A percentile compares a stretch with the other conserved stretches of the same genome.
These are phyloP conservation scores for Ceratobasidium theobromae DNA, from an alignment of 1,284 basidiomycete species.

Conservation along the genomic window DNA sequence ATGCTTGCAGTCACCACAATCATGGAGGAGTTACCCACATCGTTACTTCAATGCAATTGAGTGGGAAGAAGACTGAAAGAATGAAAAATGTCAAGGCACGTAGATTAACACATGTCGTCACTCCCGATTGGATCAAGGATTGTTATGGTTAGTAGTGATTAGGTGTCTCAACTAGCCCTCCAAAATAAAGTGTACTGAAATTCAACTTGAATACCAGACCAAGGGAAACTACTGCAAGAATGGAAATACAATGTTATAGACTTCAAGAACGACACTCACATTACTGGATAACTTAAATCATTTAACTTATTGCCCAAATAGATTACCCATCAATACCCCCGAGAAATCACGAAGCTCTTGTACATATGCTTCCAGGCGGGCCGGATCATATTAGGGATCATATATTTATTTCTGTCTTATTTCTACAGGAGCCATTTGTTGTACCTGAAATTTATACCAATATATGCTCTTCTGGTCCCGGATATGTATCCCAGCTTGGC, in stretches of 20 bases:
- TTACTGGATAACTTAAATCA: slow-evolving; percentile 12
- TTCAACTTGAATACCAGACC: slow-evolving; percentile 5
- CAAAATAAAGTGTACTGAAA: too few species aligned
- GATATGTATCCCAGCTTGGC: slow-evolving; percentile 5
- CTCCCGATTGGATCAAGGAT: slow-evolving; percentile 35
- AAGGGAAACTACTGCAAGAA: slow-evolving; percentile 35
- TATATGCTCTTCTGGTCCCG: slow-evolving; percentile 13
- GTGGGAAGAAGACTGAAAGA: slow-evolving; percentile 33
- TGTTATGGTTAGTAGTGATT: slow-evolving; percentile 22
- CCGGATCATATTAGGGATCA: not conserved
- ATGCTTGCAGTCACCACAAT: slow-evolving; percentile 11
- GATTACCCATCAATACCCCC: not conserved
- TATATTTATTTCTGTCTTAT: slow-evolving; percentile 23
- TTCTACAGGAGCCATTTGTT: slow-evolving; percentile 3
- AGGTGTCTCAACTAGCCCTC: too few species aligned
- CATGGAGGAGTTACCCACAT: slow-evolving; percentile 33
- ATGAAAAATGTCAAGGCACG: slow-evolving; percentile 23
- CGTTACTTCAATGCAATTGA: slow-evolving; percentile 34
- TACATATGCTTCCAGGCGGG: not conserved
- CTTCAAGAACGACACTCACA: slow-evolving; percentile 19
- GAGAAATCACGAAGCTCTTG: not conserved
- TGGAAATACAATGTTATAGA: slow-evolving; percentile 34
- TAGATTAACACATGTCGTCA: slow-evolving; percentile 34
- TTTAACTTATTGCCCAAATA: not conserved
- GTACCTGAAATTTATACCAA: slow-evolving; percentile 13